These are phyloP conservation scores for Myxozyma mucilagina DNA, from an alignment of 805 yeast genomes.

Conservation along the genomic window DNA sequence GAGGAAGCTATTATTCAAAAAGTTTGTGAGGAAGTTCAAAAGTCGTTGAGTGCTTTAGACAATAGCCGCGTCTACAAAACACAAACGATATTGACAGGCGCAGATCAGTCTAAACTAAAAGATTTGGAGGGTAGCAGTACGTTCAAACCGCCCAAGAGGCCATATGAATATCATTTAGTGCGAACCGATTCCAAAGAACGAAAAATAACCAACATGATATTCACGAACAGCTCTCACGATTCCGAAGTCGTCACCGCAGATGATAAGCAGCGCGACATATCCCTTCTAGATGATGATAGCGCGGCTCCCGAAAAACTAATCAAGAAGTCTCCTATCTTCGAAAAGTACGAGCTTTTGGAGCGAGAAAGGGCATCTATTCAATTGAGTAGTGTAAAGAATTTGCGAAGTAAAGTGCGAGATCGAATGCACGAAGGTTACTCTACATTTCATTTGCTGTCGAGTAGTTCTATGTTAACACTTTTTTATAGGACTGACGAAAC, in stretches of 20 bases:
- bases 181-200: slow-evolving; percentile 48
- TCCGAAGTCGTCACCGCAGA: not conserved
- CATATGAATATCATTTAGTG: slow-evolving; percentile 26
- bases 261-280: not conserved
- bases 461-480: not conserved
- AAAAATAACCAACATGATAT: slow-evolving; percentile 48
- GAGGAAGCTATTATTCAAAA: slow-evolving; percentile 82
- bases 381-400: slow-evolving; percentile 58
- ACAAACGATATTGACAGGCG: slow-evolving; percentile 57
- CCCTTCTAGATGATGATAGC: not conserved
- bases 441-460: not conserved
- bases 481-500: slow-evolving; percentile 56
- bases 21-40: slow-evolving; percentile 54
- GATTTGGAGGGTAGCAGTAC: too few species aligned
- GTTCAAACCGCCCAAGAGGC: not conserved
- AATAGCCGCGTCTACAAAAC: slow-evolving; percentile 67
- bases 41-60: slow-evolving; percentile 57
- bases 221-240: not conserved
- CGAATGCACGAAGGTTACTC: slow-evolving; percentile 16
- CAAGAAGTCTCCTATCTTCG: not conserved
- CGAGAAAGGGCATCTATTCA: slow-evolving; percentile 44
- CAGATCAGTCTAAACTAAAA: too few species aligned
- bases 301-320: not conserved
- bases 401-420: slow-evolving; percentile 46
- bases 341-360: slow-evolving; percentile 10